phyloP scores from a whole-genome alignment of 2,329 filamentous ascomycete species.

The Cryphonectria carpinicola region DNA sequence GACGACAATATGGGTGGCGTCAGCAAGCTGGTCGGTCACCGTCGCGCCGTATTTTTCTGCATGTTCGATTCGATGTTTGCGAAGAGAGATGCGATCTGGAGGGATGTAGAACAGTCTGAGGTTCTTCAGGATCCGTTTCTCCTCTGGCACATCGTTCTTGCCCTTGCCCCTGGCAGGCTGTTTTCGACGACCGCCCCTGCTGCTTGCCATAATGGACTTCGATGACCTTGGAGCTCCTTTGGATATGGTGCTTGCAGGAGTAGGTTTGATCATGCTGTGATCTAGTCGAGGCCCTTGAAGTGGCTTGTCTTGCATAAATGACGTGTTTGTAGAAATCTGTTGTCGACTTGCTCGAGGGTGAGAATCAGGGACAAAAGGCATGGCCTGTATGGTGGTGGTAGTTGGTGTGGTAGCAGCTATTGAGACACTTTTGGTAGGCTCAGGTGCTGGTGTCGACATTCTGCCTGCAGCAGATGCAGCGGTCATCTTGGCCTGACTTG shows the following conservation, averaged over 20 bases:
- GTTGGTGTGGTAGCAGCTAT: slow-evolving; percentile 14
- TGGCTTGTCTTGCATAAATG: slow-evolving; percentile 39
- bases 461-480: not conserved
- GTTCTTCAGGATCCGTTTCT: slow-evolving; percentile 61
- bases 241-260: slow-evolving; percentile 30
- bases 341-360: slow-evolving; percentile 15
- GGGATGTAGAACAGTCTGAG: slow-evolving; percentile 79
- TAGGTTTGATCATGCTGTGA: slow-evolving; percentile 35
- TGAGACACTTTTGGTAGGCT: not conserved
- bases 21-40: slow-evolving; percentile 64
- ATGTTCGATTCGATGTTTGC: slow-evolving; percentile 74
- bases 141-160: slow-evolving; percentile 53
- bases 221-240: slow-evolving; percentile 27
- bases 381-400: slow-evolving; percentile 18
- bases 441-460: slow-evolving; percentile 13
- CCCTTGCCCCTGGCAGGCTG: slow-evolving; percentile 48
- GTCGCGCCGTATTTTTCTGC: slow-evolving; percentile 74
- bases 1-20: slow-evolving; percentile 78
- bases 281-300: slow-evolving; percentile 31
- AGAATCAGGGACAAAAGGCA: not conserved
- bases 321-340: slow-evolving; percentile 27
- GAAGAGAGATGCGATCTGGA: slow-evolving; percentile 72
- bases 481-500: slow-evolving; percentile 12
- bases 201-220: slow-evolving; percentile 35
- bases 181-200: not conserved